Evolutionary conservation across 2,329 filamentous ascomycete genomes (phyloP).

Genomic region (Cytospora paraplurivora): DNA sequence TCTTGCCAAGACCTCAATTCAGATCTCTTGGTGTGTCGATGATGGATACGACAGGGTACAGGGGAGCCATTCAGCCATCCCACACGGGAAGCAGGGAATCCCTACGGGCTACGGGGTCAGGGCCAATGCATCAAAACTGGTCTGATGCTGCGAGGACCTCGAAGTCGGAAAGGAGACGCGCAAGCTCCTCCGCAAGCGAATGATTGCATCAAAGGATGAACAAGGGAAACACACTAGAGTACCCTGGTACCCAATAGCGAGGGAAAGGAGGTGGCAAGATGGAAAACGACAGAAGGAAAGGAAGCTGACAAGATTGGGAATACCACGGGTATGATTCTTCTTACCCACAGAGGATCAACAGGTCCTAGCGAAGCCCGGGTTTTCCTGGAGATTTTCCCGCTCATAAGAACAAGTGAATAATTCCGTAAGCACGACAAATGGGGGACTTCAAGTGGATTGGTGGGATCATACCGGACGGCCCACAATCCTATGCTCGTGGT

Average conservation of each 20-base stretch:
- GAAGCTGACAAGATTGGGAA: neutral
- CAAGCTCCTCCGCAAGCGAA: slow-evolving; percentile 9
- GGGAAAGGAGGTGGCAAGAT: neutral
- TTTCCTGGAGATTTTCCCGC: neutral
- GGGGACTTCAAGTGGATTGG: no score
- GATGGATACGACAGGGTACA: slow-evolving; percentile 12
- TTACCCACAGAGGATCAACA: neutral
- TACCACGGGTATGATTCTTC: neutral
- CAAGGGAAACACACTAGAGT: neutral
- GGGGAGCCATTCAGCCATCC: slow-evolving; percentile 14
- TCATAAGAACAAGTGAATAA: neutral
- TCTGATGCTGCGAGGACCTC: neutral
- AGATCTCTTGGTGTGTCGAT: slow-evolving; percentile 18
- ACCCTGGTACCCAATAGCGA: neutral
- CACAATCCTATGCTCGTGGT: neutral
- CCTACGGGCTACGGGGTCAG: neutral
- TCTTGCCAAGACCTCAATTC: slow-evolving; percentile 20
- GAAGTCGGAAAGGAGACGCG: slow-evolving; percentile 4
- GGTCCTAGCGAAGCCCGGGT: neutral
- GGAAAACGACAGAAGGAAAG: neutral
- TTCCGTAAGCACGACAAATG: no score
- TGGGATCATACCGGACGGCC: neutral
- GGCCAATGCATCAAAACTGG: slow-evolving; percentile 9
- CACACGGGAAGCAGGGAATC: neutral
- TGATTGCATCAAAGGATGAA: neutral